Evolutionary conservation across 371 early-diverging fungal species (phyloP).

Genomic region (Thermomucor indicae-seudaticae): DNA sequence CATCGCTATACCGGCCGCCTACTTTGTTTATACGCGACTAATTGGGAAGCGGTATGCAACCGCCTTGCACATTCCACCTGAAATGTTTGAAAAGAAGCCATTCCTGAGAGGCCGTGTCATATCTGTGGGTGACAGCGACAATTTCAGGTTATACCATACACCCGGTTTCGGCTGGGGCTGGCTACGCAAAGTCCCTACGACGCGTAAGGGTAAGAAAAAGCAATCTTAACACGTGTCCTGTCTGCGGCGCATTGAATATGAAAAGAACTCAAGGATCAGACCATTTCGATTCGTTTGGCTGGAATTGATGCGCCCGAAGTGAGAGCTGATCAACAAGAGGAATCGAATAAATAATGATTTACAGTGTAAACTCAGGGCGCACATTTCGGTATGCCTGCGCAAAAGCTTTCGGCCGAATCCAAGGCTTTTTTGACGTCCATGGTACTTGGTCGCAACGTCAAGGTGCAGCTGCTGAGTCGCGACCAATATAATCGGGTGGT

Average conservation of each 20-base stretch:
- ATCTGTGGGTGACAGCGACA: constrained; percentile 60
- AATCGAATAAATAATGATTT: background rate
- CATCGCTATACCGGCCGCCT: constrained; percentile 19
- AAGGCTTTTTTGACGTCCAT: constrained; percentile 49
- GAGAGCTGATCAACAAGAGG: background rate
- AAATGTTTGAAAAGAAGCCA: constrained; percentile 27
- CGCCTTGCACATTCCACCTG: constrained; percentile 49
- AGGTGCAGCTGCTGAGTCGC: constrained; percentile 46
- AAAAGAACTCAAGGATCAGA: constrained; percentile 58
- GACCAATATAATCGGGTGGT: constrained; percentile 75
- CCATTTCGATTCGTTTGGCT: constrained; percentile 64
- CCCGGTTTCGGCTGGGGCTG: constrained; percentile 61
- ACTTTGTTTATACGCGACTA: constrained; percentile 14
- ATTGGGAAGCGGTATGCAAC: constrained; percentile 41
- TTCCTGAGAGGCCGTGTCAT: constrained; percentile 46
- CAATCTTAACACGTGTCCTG: too few species aligned
- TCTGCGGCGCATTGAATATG: too few species aligned
- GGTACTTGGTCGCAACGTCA: constrained; percentile 45
- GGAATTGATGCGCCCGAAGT: constrained; percentile 83
- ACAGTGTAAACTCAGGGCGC: constrained; percentile 25
- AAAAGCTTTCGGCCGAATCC: constrained; percentile 63
- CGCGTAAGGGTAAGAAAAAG: constrained; percentile 25
- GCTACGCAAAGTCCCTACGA: constrained; percentile 43
- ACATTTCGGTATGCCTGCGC: constrained; percentile 72
- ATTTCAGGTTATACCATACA: constrained; percentile 60